These are phyloP conservation scores for Leishmania turanica DNA, from an alignment of 208 protist genomes.

Conservation along the genomic window DNA sequence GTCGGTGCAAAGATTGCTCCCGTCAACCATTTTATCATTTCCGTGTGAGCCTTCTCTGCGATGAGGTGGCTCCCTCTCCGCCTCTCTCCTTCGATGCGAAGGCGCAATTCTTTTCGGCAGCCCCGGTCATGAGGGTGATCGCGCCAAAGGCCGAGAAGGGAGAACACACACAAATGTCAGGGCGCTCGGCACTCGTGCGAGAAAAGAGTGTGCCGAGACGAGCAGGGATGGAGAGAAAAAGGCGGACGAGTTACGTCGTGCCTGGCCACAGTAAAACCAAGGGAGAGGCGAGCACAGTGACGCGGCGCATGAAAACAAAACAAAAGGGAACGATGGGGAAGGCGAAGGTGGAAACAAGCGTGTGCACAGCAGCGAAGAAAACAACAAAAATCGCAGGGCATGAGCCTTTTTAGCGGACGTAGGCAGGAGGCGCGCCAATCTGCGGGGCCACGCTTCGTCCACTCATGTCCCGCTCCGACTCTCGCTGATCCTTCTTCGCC, in stretches of 20 bases:
- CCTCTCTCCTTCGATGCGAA: neutral
- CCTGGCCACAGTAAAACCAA: neutral
- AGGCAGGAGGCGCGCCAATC: constrained; percentile 74
- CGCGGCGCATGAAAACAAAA: neutral
- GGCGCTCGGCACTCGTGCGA: neutral
- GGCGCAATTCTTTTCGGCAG: neutral
- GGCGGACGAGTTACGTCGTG: neutral
- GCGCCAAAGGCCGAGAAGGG: neutral
- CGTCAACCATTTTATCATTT: neutral
- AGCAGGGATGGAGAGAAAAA: neutral
- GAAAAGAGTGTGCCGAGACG: neutral
- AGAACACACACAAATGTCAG: neutral
- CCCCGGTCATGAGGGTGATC: neutral
- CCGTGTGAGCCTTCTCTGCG: neutral
- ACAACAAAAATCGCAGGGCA: neutral
- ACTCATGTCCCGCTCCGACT: constrained; percentile 20
- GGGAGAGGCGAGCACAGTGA: neutral
- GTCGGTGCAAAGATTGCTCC: too few species aligned
- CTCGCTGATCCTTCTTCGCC: constrained; percentile 33
- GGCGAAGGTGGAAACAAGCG: neutral
- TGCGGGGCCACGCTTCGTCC: constrained; percentile 63
- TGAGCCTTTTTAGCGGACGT: constrained; percentile 48
- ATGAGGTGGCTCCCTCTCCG: neutral
- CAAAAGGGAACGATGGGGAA: neutral
- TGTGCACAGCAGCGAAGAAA: neutral